A percentile compares a stretch with the other conserved stretches of the same genome.
Conservation (phyloP, 2,329 filamentous ascomycete genomes). For the Macrophomina pseudophaseolina region DNA sequence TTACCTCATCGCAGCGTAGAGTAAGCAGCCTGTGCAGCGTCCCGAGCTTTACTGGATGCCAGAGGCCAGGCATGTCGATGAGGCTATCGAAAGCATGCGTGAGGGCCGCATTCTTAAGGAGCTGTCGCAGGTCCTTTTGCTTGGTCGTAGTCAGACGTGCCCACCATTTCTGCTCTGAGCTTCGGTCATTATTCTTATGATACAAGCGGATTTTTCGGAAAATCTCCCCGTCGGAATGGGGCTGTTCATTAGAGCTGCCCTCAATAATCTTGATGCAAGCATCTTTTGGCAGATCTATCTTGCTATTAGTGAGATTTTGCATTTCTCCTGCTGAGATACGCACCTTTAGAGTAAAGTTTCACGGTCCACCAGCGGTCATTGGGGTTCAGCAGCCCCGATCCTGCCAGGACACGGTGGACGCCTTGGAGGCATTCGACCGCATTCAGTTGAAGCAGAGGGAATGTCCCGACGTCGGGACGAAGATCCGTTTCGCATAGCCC, state of each 20-base stretch:
- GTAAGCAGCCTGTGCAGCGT: slow-evolving; percentile 32
- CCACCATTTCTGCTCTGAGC: slow-evolving; percentile 31
- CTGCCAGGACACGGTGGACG: slow-evolving; percentile 30
- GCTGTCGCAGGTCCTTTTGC: slow-evolving; percentile 31
- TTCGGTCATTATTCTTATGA: slow-evolving; percentile 22
- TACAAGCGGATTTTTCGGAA: slow-evolving; percentile 34
- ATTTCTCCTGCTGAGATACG: background rate
- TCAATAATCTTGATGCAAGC: slow-evolving; percentile 28
- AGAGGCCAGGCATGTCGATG: slow-evolving; percentile 33
- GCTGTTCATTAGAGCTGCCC: slow-evolving; percentile 31
- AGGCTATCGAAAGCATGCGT: slow-evolving; percentile 30
- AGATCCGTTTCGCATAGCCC: no score
- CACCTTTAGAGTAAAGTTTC: slow-evolving; percentile 30
- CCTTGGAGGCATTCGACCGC: slow-evolving; percentile 30
- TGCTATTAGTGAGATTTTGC: background rate
- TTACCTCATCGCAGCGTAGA: slow-evolving; percentile 34
- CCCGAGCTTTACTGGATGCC: slow-evolving; percentile 31
- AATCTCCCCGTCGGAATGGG: slow-evolving; percentile 31
- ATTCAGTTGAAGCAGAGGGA: slow-evolving; percentile 22
- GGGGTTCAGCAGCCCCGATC: slow-evolving; percentile 29
- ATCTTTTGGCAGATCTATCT: background rate
- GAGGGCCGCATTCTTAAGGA: slow-evolving; percentile 30
- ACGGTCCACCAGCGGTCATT: slow-evolving; percentile 36
- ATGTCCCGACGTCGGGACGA: no score
- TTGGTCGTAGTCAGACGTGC: slow-evolving; percentile 29